phyloP scores from a whole-genome alignment of 768 basidiomycete genomes.

The Russula emetica region DNA sequence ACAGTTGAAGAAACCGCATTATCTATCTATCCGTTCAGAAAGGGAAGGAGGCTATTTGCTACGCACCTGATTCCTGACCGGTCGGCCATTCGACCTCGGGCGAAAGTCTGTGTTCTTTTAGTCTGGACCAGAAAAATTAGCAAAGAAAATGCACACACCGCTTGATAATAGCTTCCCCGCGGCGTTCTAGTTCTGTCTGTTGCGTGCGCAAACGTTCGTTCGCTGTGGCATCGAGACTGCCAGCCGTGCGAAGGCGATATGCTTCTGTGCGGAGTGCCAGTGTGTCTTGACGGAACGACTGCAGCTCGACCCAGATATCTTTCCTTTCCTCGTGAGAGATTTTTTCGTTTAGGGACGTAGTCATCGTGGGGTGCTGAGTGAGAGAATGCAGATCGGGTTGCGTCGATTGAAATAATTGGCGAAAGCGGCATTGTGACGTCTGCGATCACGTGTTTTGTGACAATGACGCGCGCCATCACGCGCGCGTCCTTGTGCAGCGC shows the following conservation, averaged over 20 bases:
- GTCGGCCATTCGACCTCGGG: slow-evolving; percentile 15
- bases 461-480: not conserved
- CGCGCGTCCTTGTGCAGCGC: too few relatives aligned
- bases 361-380: not conserved
- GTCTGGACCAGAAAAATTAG: not conserved
- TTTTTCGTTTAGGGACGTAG: not conserved
- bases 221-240: not conserved
- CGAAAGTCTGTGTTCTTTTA: slow-evolving; percentile 10
- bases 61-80: not conserved
- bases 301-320: slow-evolving; percentile 5
- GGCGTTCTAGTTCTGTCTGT: slow-evolving; percentile 13
- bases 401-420: not conserved
- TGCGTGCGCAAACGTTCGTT: slow-evolving; percentile 12
- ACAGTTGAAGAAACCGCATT: not conserved
- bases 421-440: not conserved
- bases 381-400: too few relatives aligned
- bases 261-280: slow-evolving; percentile 15
- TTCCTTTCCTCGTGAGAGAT: slow-evolving; percentile 12
- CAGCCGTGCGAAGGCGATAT: slow-evolving; percentile 14
- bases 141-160: not conserved
- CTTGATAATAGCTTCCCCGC: slow-evolving; percentile 15
- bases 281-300: slow-evolving; percentile 11
- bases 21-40: not conserved
- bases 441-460: slow-evolving; percentile 21
- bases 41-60: not conserved